Percentiles rank a stretch among this genome's conserved stretches.
phyloP scores from a whole-genome alignment of 805 yeast species.

The Candida palmyrensis region DNA sequence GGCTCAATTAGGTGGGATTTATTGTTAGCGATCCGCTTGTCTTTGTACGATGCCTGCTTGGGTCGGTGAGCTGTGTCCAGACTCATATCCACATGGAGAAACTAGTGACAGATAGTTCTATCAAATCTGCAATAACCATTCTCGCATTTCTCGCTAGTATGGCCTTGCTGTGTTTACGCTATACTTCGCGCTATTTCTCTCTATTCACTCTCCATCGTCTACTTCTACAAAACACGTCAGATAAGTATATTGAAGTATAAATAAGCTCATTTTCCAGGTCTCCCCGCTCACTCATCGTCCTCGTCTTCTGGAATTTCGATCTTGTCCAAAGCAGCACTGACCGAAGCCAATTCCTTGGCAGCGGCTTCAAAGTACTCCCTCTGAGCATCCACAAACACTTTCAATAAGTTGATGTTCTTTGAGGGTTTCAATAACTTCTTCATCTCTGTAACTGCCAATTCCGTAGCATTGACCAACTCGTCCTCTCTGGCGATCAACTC shows the following conservation, averaged over 20 bases:
- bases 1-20: slow-evolving; percentile 36
- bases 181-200: no score
- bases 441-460: slow-evolving; percentile 76
- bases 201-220: no score
- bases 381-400: slow-evolving; percentile 66
- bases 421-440: slow-evolving; percentile 64
- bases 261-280: neutral
- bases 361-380: slow-evolving; percentile 44
- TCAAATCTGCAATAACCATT: no score
- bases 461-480: slow-evolving; percentile 74
- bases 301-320: slow-evolving; percentile 34
- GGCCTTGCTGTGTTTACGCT: no score
- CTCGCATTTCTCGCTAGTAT: no score
- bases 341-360: slow-evolving; percentile 27
- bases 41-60: slow-evolving; percentile 19
- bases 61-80: neutral
- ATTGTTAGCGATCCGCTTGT: slow-evolving; percentile 22
- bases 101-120: no score
- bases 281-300: slow-evolving; percentile 15
- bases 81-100: no score
- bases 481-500: slow-evolving; percentile 62
- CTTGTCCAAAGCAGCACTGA: slow-evolving; percentile 26
- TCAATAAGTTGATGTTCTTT: slow-evolving; percentile 57
- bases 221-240: no score
- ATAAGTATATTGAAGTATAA: no score